Evolutionary conservation across 1,284 basidiomycete genomes (phyloP).

Genomic region (Ganoderma boninense): DNA sequence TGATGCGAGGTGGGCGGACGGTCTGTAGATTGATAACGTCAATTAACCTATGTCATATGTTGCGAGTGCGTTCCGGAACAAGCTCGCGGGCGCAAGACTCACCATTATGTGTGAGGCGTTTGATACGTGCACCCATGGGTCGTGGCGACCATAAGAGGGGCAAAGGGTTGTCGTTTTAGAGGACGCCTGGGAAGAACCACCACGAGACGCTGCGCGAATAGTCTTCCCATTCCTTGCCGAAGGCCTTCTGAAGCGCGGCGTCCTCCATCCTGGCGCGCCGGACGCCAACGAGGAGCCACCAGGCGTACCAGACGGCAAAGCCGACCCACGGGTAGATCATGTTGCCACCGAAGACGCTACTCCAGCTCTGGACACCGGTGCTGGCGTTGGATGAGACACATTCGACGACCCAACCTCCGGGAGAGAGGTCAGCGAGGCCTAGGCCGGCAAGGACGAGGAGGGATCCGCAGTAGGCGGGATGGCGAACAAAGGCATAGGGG

Average conservation of each 20-base stretch:
- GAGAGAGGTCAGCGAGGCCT: constrained; percentile 58
- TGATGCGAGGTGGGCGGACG: not conserved
- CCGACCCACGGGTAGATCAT: constrained; percentile 42
- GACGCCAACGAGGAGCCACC: constrained; percentile 58
- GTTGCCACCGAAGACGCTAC: constrained; percentile 1
- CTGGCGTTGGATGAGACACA: constrained; percentile 46
- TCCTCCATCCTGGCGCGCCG: constrained; percentile 63
- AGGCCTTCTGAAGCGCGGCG: constrained; percentile 56
- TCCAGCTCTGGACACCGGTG: constrained; percentile 21
- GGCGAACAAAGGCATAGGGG: constrained; percentile 59
- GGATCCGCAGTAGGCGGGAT: constrained; percentile 42
- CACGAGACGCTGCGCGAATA: constrained; percentile 57
- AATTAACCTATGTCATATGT: constrained; percentile 3
- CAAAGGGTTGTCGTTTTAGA: constrained; percentile 32
- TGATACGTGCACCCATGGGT: not conserved
- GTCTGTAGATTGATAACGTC: constrained; percentile 1
- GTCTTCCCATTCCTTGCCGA: constrained; percentile 59
- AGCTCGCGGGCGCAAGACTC: not conserved
- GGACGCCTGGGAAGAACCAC: constrained; percentile 64
- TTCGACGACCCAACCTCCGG: constrained; percentile 61
- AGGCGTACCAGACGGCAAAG: constrained; percentile 60
- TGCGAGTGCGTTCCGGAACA: not conserved
- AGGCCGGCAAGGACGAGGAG: constrained; percentile 55
- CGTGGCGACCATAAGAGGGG: constrained; percentile 38
- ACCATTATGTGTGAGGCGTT: not conserved